Percentiles rank a stretch among this genome's conserved stretches.
Evolutionary conservation across 441 rosid genomes (phyloP).

Genomic region (Pelargonium australe): DNA sequence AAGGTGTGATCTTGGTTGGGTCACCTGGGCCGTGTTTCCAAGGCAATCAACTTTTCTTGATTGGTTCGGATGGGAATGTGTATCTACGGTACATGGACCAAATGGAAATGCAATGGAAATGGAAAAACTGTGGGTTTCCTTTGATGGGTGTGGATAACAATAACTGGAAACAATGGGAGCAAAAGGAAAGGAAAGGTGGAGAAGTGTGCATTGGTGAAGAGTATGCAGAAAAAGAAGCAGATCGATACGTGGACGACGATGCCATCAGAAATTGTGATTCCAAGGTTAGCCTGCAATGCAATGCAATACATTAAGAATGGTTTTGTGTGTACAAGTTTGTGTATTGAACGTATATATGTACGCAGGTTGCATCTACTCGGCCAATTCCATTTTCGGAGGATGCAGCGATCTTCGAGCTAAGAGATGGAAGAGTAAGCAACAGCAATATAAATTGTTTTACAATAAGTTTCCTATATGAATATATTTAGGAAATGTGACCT

Average conservation of each 20-base stretch:
- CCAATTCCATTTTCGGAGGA: conserved; percentile 56
- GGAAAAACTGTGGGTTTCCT: conserved; percentile 54
- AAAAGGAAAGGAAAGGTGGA: conserved; percentile 12
- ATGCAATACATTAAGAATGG: background rate
- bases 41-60: conserved; percentile 42
- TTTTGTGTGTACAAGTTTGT: no score
- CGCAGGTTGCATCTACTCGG: conserved; percentile 58
- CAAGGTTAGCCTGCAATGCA: conserved; percentile 29
- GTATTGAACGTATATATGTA: background rate
- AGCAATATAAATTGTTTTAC: conserved; percentile 6
- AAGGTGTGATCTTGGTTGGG: conserved; percentile 43
- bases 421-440: conserved; percentile 66
- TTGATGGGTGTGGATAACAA: background rate
- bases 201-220: conserved; percentile 25
- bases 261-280: conserved; percentile 34
- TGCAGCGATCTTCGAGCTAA: conserved; percentile 52
- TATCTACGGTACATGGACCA: conserved; percentile 49
- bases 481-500: no score
- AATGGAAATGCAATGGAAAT: conserved; percentile 41
- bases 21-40: conserved; percentile 58
- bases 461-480: no score
- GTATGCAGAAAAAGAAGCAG: conserved; percentile 27
- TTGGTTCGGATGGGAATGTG: conserved; percentile 61
- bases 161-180: no score
- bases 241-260: background rate